Evolutionary conservation across 2,329 filamentous ascomycete species (phyloP), one percentile per base, ranked within the genome.

Genomic region (Epichloe festucae): DNA sequence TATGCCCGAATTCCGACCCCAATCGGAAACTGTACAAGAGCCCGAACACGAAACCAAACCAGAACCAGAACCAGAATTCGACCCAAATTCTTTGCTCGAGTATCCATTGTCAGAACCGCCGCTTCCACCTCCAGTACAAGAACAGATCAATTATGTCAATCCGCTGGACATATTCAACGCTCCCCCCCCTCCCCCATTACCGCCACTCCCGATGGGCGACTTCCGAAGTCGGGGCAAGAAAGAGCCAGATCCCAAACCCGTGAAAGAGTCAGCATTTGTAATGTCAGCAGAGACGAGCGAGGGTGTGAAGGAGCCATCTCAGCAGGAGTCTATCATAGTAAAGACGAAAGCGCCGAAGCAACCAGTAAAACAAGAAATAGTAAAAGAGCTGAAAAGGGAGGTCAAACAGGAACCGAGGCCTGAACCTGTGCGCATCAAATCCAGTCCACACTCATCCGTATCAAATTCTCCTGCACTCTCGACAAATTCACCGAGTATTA

Each of bases 401-500:
- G 44, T 54, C 4, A 59, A 56, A 19, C 46, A 48, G n/a, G 57
- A 57, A 14, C 19, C 54, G 1, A 55, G 49, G 14, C 8, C 47
- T 3, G 57, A 59, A 17, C 39, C 53, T 34, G 48, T 50, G 21
- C 55, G 53, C 42, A 45, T 67, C 52, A 70, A 68, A 49, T 63
- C 60, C 15, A 71, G 67, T 50, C 69, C 67, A 17, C 67, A 64
- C 19, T 65, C 68, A 11, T 69, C 69, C 1, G 65, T 70, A 12
- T 61, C 63, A 41, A 70, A 71, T 46, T 73, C 71, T 4, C 71
- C 71, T 2, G 67, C 69, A 5, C 60, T 71, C 4, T 70, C 67
- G 12, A 58, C 64, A 5, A 63, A 65, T 35, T 72, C 69, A 3
- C 68, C 70, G 1, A 67, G 66, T 53, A 67, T 72, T 31, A 63